phyloP scores from a whole-genome alignment of 2,329 filamentous ascomycete genomes.

The Coccinonectria pachysandricola region DNA sequence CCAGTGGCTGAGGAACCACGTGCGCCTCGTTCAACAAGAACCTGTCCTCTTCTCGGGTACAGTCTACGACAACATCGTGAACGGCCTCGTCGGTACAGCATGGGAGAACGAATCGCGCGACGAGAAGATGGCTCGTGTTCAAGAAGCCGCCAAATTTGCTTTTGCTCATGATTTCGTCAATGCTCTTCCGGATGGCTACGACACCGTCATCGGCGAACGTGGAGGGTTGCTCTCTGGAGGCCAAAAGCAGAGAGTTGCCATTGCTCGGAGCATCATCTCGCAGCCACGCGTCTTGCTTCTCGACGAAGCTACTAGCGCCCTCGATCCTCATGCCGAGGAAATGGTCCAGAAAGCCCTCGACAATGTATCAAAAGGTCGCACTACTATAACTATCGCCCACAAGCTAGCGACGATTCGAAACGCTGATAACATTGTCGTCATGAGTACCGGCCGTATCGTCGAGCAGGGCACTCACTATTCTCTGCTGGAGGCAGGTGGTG shows the following conservation, averaged over 20 bases:
- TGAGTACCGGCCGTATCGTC: conserved; percentile 43
- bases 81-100: conserved; percentile 32
- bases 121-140: conserved; percentile 30
- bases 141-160: conserved; percentile 33
- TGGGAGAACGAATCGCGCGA: conserved; percentile 26
- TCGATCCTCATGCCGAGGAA: conserved; percentile 29
- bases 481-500: conserved; percentile 34
- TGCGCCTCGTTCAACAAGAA: conserved; percentile 23
- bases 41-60: conserved; percentile 4
- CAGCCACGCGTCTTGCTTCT: conserved; percentile 46
- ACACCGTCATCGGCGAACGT: conserved; percentile 48
- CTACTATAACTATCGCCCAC: conserved; percentile 55
- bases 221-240: conserved; percentile 54
- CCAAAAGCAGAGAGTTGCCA: conserved; percentile 54
- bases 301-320: conserved; percentile 55
- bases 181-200: conserved; percentile 32
- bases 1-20: conserved; percentile 24
- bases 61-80: conserved; percentile 36
- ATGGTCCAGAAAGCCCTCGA: conserved; percentile 45
- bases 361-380: conserved; percentile 41
- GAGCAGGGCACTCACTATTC: conserved; percentile 45
- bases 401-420: conserved; percentile 44
- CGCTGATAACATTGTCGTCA: conserved; percentile 54
- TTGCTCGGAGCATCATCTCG: conserved; percentile 33
- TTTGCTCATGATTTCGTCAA: conserved; percentile 40